phyloP scores from a whole-genome alignment of 352 stramenopile species.

The Phytophthora pseudosyringae region DNA sequence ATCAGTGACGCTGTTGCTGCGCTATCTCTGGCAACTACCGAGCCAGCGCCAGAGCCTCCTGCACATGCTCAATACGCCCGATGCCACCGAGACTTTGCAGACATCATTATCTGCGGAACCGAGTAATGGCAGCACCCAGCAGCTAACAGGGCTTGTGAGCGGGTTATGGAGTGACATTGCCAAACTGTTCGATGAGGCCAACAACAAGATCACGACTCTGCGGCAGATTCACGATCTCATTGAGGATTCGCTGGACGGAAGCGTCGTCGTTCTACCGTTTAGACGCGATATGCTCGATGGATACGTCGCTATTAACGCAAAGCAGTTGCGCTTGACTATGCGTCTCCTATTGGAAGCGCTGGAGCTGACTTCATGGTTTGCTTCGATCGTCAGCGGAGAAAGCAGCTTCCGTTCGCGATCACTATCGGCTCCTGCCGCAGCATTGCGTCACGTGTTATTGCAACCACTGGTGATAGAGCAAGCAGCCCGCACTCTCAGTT shows the following conservation, averaged over 20 bases:
- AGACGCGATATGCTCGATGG: slow-evolving; percentile 61
- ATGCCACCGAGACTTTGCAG: slow-evolving; percentile 17
- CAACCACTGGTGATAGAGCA: slow-evolving; percentile 69
- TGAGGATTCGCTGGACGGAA: slow-evolving; percentile 43
- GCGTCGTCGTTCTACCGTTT: slow-evolving; percentile 51
- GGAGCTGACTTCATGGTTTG: slow-evolving; percentile 71
- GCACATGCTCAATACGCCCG: slow-evolving; percentile 31
- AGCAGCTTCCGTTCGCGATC: slow-evolving; percentile 33
- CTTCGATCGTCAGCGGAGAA: slow-evolving; percentile 50
- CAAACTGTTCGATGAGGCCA: slow-evolving; percentile 73
- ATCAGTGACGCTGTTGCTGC: slow-evolving; percentile 62
- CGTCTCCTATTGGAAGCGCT: slow-evolving; percentile 69
- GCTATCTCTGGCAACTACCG: slow-evolving; percentile 70
- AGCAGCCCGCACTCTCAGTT: slow-evolving; percentile 66
- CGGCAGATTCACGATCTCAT: slow-evolving; percentile 71
- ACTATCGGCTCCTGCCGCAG: slow-evolving; percentile 19
- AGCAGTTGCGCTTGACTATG: slow-evolving; percentile 70
- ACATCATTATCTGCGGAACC: slow-evolving; percentile 19
- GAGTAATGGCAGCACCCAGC: slow-evolving; percentile 32
- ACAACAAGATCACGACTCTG: slow-evolving; percentile 65
- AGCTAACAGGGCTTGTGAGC: slow-evolving; percentile 65
- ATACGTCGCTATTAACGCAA: slow-evolving; percentile 75
- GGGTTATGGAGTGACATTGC: slow-evolving; percentile 74
- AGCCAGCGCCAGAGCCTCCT: slow-evolving; percentile 48
- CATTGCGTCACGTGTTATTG: slow-evolving; percentile 45